Base-by-base conservation (phyloP, 2,329 filamentous ascomycete genomes). In the Epichloe gansuensis region DNA sequence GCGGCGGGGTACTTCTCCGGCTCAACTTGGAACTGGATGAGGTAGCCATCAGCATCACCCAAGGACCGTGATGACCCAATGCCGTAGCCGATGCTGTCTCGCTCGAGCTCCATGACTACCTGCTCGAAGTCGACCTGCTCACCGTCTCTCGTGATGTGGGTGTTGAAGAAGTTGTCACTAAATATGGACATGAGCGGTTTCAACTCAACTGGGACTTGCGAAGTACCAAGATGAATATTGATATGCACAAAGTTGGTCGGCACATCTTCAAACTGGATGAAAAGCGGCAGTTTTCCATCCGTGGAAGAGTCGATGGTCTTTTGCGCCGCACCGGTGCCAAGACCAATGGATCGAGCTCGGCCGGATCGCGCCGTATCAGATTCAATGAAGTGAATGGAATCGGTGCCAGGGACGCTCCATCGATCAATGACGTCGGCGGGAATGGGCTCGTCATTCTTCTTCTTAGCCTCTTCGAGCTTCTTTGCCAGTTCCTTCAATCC, bases 191-290 rank as follows among this genome's bases (percentile, higher is more conserved):
- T 74, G 23, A 98, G 70, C 3, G 93, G 93, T 63, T 91, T 89
- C 54, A 91, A 77, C 56, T 90, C 80, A n/a, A 85, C 77, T 0
- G 90, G 88, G 1, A 96, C 74, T 35, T 80, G 74, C 2, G 82
- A 78, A 0, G 89, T 95, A 50, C 88, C 88, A 48, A 97, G 74
- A 52, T 93, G 81, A 23, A 97, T 69, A 47, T 81, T 84, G 53
- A 97, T 77, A 59, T 91, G 85, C 6, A 95, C 89, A 65, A 98
- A 98, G 63, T 89, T 95, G 54, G 88, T 94, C 2, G 85, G 84
- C 13, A 97, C 89, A 62, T 95, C 84, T 68, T 98, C 93, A 58
- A 94, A 98, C 68, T 98, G 91, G n/a, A 98, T 76, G 68, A 96
- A 98, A 2, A 97, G 72, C 0, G 89, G 85, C n/a, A 83, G 65